Evolutionary conservation across 202 grass and related monocot species (phyloP).

Genomic region (Alloteropsis angusta): DNA sequence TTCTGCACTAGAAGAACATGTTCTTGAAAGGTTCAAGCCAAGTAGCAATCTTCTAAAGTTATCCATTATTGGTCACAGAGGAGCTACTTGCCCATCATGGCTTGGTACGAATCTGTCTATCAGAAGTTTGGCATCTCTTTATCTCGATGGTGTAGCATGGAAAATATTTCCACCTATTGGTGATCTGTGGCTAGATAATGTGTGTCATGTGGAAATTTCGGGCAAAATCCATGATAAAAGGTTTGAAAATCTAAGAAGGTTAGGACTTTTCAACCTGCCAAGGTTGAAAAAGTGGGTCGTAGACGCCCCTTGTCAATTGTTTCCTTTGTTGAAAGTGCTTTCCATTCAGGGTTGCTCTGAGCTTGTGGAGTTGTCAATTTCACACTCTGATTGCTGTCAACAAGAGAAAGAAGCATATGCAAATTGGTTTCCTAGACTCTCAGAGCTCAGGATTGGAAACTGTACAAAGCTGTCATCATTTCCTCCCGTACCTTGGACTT

Average conservation of each 20-base stretch:
- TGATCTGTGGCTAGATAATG: not conserved
- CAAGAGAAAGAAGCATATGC: not conserved
- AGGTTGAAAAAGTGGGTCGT: not conserved
- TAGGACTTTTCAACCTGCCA: not conserved
- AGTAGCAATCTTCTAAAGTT: not conserved
- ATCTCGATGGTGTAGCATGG: not conserved
- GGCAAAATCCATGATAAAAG: fast-evolving
- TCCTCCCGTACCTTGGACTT: not conserved
- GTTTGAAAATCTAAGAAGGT: not conserved
- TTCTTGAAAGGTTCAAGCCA: not conserved
- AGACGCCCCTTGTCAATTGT: not conserved
- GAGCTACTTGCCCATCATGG: not conserved
- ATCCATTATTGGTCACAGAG: not conserved
- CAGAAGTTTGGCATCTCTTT: not conserved
- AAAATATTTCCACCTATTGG: not conserved
- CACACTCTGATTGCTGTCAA: not conserved
- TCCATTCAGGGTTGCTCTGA: not conserved
- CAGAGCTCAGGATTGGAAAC: fast-evolving
- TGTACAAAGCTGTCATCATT: not conserved
- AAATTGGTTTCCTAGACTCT: not conserved
- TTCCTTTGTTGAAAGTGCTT: not conserved
- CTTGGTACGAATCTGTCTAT: not conserved
- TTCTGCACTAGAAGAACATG: not conserved
- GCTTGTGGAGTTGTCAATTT: not conserved
- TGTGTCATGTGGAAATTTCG: not conserved